Percentiles rank a stretch among this genome's conserved stretches.
These are phyloP conservation scores for Globisporangium cederbergense DNA, from an alignment of 352 stramenopile genomes.

Conservation along the genomic window DNA sequence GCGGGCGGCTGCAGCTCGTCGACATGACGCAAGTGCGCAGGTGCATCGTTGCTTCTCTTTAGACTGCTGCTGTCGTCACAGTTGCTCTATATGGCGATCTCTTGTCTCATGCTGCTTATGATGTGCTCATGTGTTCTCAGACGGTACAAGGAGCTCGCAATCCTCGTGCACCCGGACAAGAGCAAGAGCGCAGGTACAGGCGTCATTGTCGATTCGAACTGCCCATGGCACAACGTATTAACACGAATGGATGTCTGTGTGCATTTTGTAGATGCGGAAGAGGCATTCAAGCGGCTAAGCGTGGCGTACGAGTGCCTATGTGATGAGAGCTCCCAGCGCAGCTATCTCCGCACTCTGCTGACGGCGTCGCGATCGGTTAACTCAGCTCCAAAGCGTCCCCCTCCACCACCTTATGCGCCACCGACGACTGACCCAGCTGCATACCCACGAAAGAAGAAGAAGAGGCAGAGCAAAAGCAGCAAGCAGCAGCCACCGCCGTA, in stretches of 20 bases:
- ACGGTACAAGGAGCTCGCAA: conserved; percentile 48
- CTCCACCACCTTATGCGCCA: conserved; percentile 9
- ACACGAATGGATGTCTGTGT: background rate
- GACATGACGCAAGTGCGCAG: conserved; percentile 30
- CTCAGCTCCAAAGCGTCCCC: conserved; percentile 4
- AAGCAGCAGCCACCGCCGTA: background rate
- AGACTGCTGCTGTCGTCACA: background rate
- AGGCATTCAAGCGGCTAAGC: conserved; percentile 76
- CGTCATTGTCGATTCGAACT: background rate
- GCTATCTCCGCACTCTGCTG: conserved; percentile 41
- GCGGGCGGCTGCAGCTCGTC: conserved; percentile 11
- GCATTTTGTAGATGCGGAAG: conserved; percentile 47
- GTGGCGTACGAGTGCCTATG: conserved; percentile 74
- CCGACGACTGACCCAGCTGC: background rate
- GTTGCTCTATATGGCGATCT: background rate
- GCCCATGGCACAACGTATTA: background rate
- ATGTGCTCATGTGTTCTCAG: conserved; percentile 5
- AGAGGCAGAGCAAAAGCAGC: conserved; percentile 15
- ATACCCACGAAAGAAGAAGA: conserved; percentile 23
- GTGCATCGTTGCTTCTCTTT: conserved; percentile 11
- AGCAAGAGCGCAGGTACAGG: conserved; percentile 32
- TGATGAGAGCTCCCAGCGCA: conserved; percentile 40
- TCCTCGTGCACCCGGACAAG: conserved; percentile 63
- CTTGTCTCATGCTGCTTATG: background rate
- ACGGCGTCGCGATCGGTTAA: background rate